phyloP scores from a whole-genome alignment of 768 basidiomycete species.

The Astraeus odoratus region DNA sequence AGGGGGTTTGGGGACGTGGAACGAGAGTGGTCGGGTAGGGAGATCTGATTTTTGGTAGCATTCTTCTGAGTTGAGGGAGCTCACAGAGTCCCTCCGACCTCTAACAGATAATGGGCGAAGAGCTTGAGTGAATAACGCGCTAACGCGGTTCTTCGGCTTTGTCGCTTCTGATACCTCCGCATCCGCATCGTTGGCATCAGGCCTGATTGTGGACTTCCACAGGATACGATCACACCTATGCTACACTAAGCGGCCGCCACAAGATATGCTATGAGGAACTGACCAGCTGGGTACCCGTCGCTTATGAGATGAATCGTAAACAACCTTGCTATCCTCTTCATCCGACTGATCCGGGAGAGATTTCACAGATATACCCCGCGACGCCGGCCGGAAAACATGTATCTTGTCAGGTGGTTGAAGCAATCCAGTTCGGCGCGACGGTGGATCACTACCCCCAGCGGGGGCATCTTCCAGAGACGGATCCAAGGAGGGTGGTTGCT shows the following conservation, averaged over 20 bases:
- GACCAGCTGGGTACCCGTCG: conserved; percentile 82
- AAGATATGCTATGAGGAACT: conserved; percentile 15
- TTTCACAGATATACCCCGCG: conserved; percentile 24
- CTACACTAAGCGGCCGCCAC: background rate
- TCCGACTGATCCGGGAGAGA: conserved; percentile 32
- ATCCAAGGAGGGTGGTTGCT: conserved; percentile 18
- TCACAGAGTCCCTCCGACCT: conserved; percentile 30
- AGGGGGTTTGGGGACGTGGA: conserved; percentile 16
- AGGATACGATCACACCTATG: conserved; percentile 78
- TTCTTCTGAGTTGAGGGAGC: conserved; percentile 24
- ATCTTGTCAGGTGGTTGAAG: conserved; percentile 17
- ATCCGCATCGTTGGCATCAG: conserved; percentile 36
- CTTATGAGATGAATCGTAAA: conserved; percentile 78
- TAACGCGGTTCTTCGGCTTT: conserved; percentile 40
- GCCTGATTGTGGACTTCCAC: conserved; percentile 66
- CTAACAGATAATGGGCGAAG: conserved; percentile 41
- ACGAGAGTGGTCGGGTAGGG: conserved; percentile 17
- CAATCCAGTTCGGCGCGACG: conserved; percentile 5
- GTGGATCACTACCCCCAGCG: conserved; percentile 13
- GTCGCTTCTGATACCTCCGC: conserved; percentile 26
- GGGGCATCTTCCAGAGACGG: conserved; percentile 22
- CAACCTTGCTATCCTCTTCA: conserved; percentile 47
- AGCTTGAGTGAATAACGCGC: conserved; percentile 48
- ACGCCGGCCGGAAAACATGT: conserved; percentile 18
- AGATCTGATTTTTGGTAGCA: conserved; percentile 15